Base-by-base conservation (phyloP, 163 green algal genomes). In the Scenedesmus sp. region DNA sequence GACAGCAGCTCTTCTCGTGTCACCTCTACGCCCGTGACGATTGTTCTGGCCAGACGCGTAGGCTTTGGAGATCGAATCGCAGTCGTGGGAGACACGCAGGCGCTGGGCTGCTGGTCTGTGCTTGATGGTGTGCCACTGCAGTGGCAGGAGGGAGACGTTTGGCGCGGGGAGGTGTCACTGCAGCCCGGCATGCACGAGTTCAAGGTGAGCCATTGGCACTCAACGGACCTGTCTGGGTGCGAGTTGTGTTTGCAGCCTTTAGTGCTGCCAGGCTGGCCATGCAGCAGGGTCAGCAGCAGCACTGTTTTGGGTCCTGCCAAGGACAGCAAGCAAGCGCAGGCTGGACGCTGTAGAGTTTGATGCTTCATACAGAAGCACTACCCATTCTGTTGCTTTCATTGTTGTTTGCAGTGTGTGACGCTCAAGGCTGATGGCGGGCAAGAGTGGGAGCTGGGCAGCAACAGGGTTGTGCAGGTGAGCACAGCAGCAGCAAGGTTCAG, bases 131-230 rank as follows among this genome's bases (percentile, higher is more conserved):
- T 92, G 59, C 52, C 20, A 2, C 73, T 92, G n/a, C 18, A 55
- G 18, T 92, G 88, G 88, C 20, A 56, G 12, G 88, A 92, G 23
- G 88, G 88, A 70, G 88, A 92, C 76, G 82, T 92, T 26, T 92
- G 88, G 88, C 34, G 79, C 60, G 81, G 62, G 52, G 74, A 85
- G 54, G 88, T 92, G 26, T 34, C 18, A 34, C 81, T 92, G 88
- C 64, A 60, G 34, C 88, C 88, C 3, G 88, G 88, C 64, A 10
- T 88, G 62, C 81, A 92, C 70, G 88, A 92, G 81, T 92, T 92
- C 81, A 92, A 92, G 81, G 88, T 92, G 46, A n/a, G 88, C 52
- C 77, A 60, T 23, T 84, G 34, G 34, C 10, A 4, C 1, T 13
- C 1, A 10, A 54, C 8, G 26, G 59, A 46, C 34, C 34, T 46